phyloP scores from a whole-genome alignment of 176 grass and related monocot genomes.

The Olyra latifolia region DNA sequence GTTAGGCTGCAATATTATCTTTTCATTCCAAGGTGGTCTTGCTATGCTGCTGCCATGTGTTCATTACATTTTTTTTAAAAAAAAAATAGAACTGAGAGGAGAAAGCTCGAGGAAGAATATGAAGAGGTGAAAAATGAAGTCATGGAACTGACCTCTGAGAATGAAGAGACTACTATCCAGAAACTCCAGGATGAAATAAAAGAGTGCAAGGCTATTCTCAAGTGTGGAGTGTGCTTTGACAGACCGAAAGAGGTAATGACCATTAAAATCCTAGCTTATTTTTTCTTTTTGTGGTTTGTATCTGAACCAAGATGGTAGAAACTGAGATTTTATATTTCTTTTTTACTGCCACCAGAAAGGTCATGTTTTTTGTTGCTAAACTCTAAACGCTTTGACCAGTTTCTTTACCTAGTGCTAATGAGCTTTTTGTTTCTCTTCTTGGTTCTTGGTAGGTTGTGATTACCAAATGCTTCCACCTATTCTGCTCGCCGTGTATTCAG shows the following conservation, averaged over 20 bases:
- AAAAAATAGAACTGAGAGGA: conserved; percentile 73
- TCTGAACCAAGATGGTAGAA: background rate
- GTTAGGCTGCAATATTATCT: conserved; percentile 37
- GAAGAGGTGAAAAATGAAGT: conserved; percentile 85
- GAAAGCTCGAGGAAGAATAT: conserved; percentile 77
- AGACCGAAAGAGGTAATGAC: conserved; percentile 87
- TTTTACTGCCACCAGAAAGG: background rate
- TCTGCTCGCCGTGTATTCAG: conserved; percentile 91
- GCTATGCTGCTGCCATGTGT: background rate
- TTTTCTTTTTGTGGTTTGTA: background rate
- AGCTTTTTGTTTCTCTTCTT: conserved; percentile 2
- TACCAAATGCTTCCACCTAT: conserved; percentile 96
- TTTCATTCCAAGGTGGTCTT: conserved; percentile 23
- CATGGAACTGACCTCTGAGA: conserved; percentile 73
- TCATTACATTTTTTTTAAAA: conserved; percentile 20
- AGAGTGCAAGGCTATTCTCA: conserved; percentile 97
- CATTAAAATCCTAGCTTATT: background rate
- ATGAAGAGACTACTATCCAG: conserved; percentile 76
- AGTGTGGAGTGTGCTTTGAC: conserved; percentile 94
- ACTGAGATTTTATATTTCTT: background rate
- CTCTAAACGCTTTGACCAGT: background rate
- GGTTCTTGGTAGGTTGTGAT: conserved; percentile 77
- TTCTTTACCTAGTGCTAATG: conserved; percentile 12
- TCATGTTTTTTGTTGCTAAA: background rate
- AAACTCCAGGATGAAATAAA: conserved; percentile 95